Evolutionary conservation across 2,329 filamentous ascomycete species (phyloP), one percentile per base, ranked within the genome.

Genomic region (Alternaria solani): DNA sequence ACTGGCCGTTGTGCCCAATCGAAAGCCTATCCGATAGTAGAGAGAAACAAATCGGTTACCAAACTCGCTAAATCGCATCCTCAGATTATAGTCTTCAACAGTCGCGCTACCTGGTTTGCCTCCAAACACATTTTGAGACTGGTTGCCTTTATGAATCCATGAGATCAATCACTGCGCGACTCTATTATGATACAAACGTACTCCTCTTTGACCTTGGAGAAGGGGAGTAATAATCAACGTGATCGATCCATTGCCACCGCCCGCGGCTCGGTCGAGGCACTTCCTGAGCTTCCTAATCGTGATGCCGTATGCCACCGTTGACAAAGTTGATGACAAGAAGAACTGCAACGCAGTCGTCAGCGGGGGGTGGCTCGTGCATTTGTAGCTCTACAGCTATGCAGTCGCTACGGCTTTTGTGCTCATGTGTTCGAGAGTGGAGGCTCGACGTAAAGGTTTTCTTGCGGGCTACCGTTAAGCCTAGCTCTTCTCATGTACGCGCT

Each of bases 401-500:
- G 23, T 41, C 34, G 52, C 34, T 36, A 23, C 51, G n/a, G 46
- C 30, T 39, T 59, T 59, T 25, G 16, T 44, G 42, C 51, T 59
- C 44, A 39, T 55, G 16, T 43, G 30, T 59, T 49, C 23, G 57
- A 55, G 51, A 32, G 51, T 43, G 38, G 51, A 59, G 56, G 44
- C 57, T 56, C 52, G 52, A 51, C 43, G 25, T 51, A 39, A 11
- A 36, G 30, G 25, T 46, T 56, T 18, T 8, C 18, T 49, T 59
- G 52, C 18, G 34, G 20, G 34, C 26, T 44, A 36, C 28, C 18
- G 7, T 26, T 11, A 39, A 26, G 41, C 36, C 66, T 70, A 71
- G 61, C 69, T 70, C 64, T 74, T 75, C 38, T 73, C 71, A 28
- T 61, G 68, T 28, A 60, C 61, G 26, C 71, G 69, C 46, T 68